Base-by-base conservation (phyloP, 2,329 filamentous ascomycete genomes). In the Colletotrichum chrysophilum region DNA sequence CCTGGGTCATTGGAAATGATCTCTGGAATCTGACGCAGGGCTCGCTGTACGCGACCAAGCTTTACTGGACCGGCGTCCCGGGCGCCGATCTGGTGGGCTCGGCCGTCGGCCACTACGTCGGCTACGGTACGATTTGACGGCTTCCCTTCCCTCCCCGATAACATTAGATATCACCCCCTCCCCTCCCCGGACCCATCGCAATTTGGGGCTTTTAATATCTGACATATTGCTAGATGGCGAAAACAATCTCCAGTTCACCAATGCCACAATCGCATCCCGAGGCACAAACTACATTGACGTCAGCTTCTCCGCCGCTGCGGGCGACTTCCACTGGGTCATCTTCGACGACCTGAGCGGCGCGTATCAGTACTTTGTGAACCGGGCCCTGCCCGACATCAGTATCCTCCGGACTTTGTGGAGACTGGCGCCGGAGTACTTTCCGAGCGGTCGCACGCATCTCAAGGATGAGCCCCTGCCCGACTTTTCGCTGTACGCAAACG, bases 11-110 rank as follows among this genome's bases (percentile, higher is more conserved):
- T 21, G 76, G 75, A 28, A 78, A 78, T 26, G 76, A 75, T 30
- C 60, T 70, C 21, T 78, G 76, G 76, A 78, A 78, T 58, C 26
- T 78, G n/a, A 77, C 76, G 13, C 74, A 77, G 28, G 75, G 76
- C 16, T 48, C 73, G 4, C 38, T 77, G 1, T 75, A 75, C 36
- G 75, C 72, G 16, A 77, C 56, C 18, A 75, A 72, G 65, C 65
- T 77, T 12, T 75, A 61, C 68, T 77, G 75, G 75, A 60, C 75
- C 28, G 75, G 71, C 28, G 58, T 77, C 3, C 75, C 75, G 34
- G 75, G 72, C 36, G 72, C 66, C 21, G 68, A 77, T 69, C 75
- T 77, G 28, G 75, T 77, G 24, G 72, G 72, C 7, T 77, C 75
- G 14, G 75, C 75, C 13, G 68, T 24, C 24, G 75, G 75, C 10